These are phyloP conservation scores for Jackrogersella minutella DNA, from an alignment of 495 filamentous ascomycete genomes.

Conservation along the genomic window DNA sequence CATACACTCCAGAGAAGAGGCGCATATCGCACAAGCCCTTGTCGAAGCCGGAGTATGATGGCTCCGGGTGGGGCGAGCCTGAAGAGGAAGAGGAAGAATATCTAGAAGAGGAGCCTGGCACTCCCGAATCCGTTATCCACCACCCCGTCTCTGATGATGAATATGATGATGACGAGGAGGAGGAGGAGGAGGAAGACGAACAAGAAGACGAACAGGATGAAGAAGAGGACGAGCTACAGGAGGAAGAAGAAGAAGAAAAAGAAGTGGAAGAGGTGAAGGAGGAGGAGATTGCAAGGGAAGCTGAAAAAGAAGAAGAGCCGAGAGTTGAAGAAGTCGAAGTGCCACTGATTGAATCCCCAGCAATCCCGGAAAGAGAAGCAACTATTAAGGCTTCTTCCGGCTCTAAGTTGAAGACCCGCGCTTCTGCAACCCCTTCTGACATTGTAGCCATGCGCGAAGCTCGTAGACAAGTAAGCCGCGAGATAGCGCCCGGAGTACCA, in stretches of 20 bases:
- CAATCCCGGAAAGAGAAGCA: conserved; percentile 82
- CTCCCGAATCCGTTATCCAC: conserved; percentile 93
- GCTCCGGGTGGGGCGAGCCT: conserved; percentile 61
- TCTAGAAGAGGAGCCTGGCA: conserved; percentile 74
- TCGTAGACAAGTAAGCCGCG: conserved; percentile 82
- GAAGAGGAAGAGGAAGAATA: conserved; percentile 57
- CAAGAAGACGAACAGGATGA: conserved; percentile 29
- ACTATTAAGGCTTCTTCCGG: conserved; percentile 89
- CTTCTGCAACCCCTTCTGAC: conserved; percentile 86
- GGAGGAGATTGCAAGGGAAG: not conserved
- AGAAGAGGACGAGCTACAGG: not conserved
- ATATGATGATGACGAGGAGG: conserved; percentile 39
- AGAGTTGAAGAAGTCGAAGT: conserved; percentile 29
- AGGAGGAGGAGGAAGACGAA: conserved; percentile 50
- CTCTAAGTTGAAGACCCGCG: conserved; percentile 86
- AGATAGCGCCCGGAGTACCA: conserved; percentile 63
- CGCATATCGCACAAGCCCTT: conserved; percentile 50
- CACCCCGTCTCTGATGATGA: conserved; percentile 67
- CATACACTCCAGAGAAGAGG: conserved; percentile 65
- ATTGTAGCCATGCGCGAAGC: conserved; percentile 86
- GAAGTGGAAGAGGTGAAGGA: conserved; percentile 48
- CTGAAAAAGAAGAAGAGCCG: no score
- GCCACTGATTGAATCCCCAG: conserved; percentile 60
- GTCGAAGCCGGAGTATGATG: conserved; percentile 64
- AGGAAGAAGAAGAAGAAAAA: conserved; percentile 34